These are phyloP conservation scores for Periglandula ipomoeae DNA, from an alignment of 2,329 filamentous ascomycete genomes.

Conservation along the genomic window DNA sequence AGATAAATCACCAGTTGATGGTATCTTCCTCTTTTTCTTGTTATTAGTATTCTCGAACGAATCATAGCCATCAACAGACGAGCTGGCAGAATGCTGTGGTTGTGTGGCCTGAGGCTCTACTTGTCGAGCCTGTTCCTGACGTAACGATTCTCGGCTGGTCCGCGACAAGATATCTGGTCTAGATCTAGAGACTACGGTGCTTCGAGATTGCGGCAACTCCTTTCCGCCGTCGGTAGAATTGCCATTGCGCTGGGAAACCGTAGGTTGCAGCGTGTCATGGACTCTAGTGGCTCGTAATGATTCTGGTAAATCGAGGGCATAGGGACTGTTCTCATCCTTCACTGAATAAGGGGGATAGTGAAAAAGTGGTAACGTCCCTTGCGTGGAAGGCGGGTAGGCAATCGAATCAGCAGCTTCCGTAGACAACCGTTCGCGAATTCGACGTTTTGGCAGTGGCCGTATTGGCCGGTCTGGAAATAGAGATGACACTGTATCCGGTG, in stretches of 20 bases:
- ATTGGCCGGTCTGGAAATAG: slow-evolving; percentile 87
- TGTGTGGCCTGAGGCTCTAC: slow-evolving; percentile 30
- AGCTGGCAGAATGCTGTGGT: slow-evolving; percentile 58
- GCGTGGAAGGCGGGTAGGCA: slow-evolving; percentile 69
- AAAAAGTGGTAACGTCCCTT: slow-evolving; percentile 64
- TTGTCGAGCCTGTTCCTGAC: slow-evolving; percentile 35
- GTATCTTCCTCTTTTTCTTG: slow-evolving; percentile 98
- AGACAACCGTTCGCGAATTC: slow-evolving; percentile 78
- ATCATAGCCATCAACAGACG: slow-evolving; percentile 81
- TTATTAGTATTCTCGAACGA: slow-evolving; percentile 98
- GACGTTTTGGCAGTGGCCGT: slow-evolving; percentile 80
- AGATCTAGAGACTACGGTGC: slow-evolving; percentile 34
- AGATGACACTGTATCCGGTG: slow-evolving; percentile 67
- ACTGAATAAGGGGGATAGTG: slow-evolving; percentile 45
- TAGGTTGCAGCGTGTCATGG: background rate
- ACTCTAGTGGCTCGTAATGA: background rate
- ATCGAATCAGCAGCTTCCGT: slow-evolving; percentile 77
- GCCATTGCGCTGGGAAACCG: slow-evolving; percentile 16
- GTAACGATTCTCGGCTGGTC: slow-evolving; percentile 31
- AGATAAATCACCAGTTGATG: slow-evolving; percentile 66
- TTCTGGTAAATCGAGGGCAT: slow-evolving; percentile 9
- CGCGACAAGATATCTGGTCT: slow-evolving; percentile 37
- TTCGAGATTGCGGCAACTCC: slow-evolving; percentile 42
- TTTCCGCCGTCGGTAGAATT: slow-evolving; percentile 31
- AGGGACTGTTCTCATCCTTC: slow-evolving; percentile 32